phyloP scores from a whole-genome alignment of 176 grass and related monocot genomes.

The Chrysopogon serrulatus region DNA sequence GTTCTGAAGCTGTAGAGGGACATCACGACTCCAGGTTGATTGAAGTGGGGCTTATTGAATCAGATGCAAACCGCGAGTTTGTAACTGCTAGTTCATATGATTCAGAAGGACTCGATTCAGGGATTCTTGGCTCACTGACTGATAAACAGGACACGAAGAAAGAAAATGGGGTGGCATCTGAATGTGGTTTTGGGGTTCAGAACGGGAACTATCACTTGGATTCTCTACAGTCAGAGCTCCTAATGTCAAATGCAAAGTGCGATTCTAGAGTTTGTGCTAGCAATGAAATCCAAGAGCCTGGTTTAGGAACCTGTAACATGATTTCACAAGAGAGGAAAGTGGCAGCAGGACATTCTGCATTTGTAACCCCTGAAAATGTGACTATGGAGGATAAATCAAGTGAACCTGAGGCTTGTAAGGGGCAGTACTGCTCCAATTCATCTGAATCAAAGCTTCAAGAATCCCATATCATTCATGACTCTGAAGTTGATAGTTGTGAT shows the following conservation, averaged over 20 bases:
- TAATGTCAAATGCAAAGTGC: not conserved
- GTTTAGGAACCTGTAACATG: not conserved
- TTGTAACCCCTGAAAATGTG: not conserved
- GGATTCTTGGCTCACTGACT: not conserved
- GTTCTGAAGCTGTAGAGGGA: not conserved
- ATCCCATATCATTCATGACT: constrained; percentile 5
- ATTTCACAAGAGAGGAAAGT: constrained; percentile 28
- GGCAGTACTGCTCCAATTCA: constrained; percentile 8
- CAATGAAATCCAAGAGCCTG: constrained; percentile 1
- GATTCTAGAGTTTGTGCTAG: not conserved
- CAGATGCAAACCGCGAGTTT: not conserved
- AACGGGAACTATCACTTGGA: not conserved
- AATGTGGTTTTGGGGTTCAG: not conserved
- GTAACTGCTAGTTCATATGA: not conserved
- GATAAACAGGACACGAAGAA: not conserved
- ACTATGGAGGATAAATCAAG: not conserved
- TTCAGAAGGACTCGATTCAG: not conserved
- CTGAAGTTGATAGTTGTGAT: constrained; percentile 30
- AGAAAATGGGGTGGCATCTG: not conserved
- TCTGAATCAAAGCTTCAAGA: constrained; percentile 40
- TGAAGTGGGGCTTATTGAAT: not conserved
- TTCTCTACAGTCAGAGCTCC: not conserved
- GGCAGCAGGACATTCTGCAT: not conserved
- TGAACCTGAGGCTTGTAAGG: not conserved
- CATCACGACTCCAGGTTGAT: not conserved